Base-by-base conservation (phyloP, 2,329 filamentous ascomycete species). In the Aspergillus melleus region DNA sequence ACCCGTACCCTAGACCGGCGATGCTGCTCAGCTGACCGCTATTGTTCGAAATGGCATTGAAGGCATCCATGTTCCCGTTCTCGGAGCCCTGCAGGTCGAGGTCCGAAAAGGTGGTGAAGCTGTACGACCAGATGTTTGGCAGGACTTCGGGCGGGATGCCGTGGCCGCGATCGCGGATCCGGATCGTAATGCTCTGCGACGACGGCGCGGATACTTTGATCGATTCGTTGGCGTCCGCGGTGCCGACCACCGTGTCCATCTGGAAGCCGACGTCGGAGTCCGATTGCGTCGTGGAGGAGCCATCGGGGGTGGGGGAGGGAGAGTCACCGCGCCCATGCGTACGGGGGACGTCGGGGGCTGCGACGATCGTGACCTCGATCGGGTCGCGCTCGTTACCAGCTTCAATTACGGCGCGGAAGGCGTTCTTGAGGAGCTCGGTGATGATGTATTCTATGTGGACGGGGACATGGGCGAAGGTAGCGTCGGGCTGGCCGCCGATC, bases 371-470 rank as follows among this genome's bases (percentile, higher is more conserved):
- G 61, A 98, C 88, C 66, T 96, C 91, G 46, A 99, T 84, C 1
- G 94, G 91, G 65, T 96, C 90, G 47, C 85, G 83, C 66, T 90
- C 89, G 70, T 86, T 88, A n/a, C 88, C 87, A 59, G 85, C 88
- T 76, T 99, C 95, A 10, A 98, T 88, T 0, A 92, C 96, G 4
- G 95, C 94, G 49, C 95, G 87, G 79, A 98, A 99, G 1, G 93
- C 91, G 72, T 99, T 99, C 77, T 99, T 99, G 60, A 99, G 84
- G 1, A 99, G 84, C 76, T 99, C 95, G 0, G 94, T 99, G 64
- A 97, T 86, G 65, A 99, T 97, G 76, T 99, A 99, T 77, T 98
- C 94, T 24, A 99, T 84, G 75, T 99, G 95, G 74, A 96, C 95
- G 14, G 95, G 95, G 9, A 99, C 89, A 71, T 96, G 95, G 20